phyloP scores from a whole-genome alignment of 2,329 filamentous ascomycete species.

The Pyricularia pennisetigena region DNA sequence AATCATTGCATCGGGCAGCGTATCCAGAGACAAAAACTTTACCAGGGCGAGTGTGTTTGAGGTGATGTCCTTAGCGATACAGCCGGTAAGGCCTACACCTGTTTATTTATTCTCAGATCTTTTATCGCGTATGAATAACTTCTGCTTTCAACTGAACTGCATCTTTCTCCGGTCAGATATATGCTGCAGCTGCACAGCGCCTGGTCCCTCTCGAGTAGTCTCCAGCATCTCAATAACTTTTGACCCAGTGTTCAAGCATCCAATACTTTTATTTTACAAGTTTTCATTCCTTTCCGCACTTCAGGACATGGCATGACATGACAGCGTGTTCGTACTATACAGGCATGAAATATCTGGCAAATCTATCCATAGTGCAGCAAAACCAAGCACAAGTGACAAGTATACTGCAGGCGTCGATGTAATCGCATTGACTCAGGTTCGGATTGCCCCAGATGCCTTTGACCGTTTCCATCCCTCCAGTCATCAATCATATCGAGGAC shows the following conservation, averaged over 20 bases:
- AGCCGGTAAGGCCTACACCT: no score
- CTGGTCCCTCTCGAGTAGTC: no score
- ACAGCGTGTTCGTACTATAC: background rate
- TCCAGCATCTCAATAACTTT: background rate
- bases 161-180: no score
- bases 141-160: no score
- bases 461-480: background rate
- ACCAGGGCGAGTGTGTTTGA: no score
- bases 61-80: no score
- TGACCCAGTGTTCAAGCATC: background rate
- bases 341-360: background rate
- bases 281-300: background rate
- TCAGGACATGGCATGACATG: background rate
- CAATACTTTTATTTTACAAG: background rate
- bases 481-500: background rate
- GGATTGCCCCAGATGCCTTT: background rate
- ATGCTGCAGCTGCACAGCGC: no score
- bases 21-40: no score
- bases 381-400: background rate
- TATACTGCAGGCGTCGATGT: background rate
- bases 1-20: no score
- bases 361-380: background rate
- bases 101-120: no score
- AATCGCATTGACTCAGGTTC: background rate
- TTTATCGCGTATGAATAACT: no score